A percentile compares a stretch with the other conserved stretches of the same genome.
Evolutionary conservation across 768 basidiomycete species (phyloP).

Genomic region (Tulasnella sp.): DNA sequence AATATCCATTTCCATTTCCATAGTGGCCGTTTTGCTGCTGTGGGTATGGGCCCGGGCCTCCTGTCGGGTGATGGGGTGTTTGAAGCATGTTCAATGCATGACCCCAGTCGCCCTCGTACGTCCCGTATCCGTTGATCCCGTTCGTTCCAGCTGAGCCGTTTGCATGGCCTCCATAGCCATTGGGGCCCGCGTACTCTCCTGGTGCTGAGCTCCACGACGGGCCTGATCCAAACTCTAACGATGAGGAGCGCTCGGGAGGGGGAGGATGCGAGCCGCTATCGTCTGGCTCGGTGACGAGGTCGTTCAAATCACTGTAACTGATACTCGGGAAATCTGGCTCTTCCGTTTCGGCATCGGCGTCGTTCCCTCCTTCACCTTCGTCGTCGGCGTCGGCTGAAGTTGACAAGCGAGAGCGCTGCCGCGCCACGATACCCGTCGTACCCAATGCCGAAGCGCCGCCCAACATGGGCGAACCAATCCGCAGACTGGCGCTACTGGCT

Average conservation of each 20-base stretch:
- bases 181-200: constrained; percentile 8
- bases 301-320: constrained; percentile 21
- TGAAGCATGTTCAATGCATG: constrained; percentile 18
- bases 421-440: constrained; percentile 21
- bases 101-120: constrained; percentile 26
- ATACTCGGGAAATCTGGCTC: constrained; percentile 28
- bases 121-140: not conserved
- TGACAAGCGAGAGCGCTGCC: constrained; percentile 26
- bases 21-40: not conserved
- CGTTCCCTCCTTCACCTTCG: not conserved
- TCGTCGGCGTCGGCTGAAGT: constrained; percentile 9
- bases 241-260: not conserved
- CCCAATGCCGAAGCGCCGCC: constrained; percentile 12
- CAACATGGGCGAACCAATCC: constrained; percentile 7
- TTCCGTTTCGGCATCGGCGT: constrained; percentile 26
- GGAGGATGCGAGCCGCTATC: constrained; percentile 4
- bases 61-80: not conserved
- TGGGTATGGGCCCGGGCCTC: not conserved
- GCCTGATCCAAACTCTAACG: not conserved
- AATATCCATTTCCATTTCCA: constrained; percentile 13
- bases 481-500: not conserved
- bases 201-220: not conserved
- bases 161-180: not conserved
- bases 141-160: constrained; percentile 2
- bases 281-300: constrained; percentile 25